Evolutionary conservation across 2,329 filamentous ascomycete species (phyloP), one percentile per base, ranked within the genome.

Genomic region (Colletotrichum endophyticum): DNA sequence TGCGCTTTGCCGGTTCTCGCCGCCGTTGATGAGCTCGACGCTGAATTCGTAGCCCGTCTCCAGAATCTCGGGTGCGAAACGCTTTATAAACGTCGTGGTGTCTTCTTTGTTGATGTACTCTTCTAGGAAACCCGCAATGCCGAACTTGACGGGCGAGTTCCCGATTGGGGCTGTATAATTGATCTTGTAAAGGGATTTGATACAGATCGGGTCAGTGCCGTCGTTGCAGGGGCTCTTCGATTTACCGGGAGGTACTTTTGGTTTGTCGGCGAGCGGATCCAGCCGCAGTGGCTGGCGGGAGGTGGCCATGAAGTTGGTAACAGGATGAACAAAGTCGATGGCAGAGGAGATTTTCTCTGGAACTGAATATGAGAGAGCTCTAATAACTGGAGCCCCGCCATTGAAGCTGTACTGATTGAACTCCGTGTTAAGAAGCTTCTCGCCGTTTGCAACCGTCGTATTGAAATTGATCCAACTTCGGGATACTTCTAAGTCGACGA

Each of bases 101-200:
- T 90, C 89, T 6, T 81, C 72, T 73, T 87, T 84, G 78, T 86
- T 88, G 79, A 86, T 84, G 78, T 86, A 87, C 78, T 90, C 81
- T 22, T 88, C 87, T 1, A 90, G 84, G 80, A 90, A 90, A 9
- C 89, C 88, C 2, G 87, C 87, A 27, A 90, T 82, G 32, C 86
- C 89, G 63, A 89, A 81, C 0, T 86, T 84, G 9, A 85, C 84
- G 1, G 82, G 80, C 2, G 87, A 86, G 5, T 66, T 80, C 22
- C 78, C 77, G 28, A 82, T 78, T 6, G 76, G 79, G 12, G 66
- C 49, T 13, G 49, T 78, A 75, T 86, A 85, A 44, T 81, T 83
- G 77, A 89, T 85, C 75, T 88, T 87, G 81, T 90, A 90, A 12
- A 89, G 83, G 66, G 85, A 80, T 16, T 82, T 83, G 39, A 90